A percentile compares a stretch with the other conserved stretches of the same genome.
Conservation (phyloP, 1,284 basidiomycete species). For the Puccinia novopanici region DNA sequence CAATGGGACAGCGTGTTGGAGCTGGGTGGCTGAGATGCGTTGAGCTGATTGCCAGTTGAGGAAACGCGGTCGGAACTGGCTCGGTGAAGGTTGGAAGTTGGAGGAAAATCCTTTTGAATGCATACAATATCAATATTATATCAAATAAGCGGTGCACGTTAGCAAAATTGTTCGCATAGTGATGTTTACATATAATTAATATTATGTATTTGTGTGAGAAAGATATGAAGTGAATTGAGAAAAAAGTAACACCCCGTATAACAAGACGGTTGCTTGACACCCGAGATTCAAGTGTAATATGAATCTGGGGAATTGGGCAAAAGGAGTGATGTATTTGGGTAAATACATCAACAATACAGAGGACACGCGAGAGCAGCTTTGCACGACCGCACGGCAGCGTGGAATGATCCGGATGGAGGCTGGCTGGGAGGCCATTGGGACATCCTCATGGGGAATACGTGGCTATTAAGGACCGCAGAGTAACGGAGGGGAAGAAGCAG, state of each 20-base stretch:
- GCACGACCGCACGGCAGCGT: background rate
- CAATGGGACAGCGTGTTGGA: constrained; percentile 21
- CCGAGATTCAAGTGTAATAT: background rate
- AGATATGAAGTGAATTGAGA: background rate
- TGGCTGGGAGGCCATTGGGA: background rate
- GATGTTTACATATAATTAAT: background rate
- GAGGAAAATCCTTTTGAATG: constrained; percentile 1
- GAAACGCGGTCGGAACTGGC: constrained; percentile 40
- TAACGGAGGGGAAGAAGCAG: no score
- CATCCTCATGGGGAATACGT: no score
- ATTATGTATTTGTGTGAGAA: background rate
- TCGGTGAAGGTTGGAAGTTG: constrained; percentile 34
- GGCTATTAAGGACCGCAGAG: no score
- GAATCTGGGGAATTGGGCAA: no score
- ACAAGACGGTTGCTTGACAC: background rate
- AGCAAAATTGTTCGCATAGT: background rate
- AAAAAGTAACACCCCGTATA: background rate
- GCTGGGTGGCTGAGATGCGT: constrained; percentile 33
- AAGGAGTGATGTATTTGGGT: no score
- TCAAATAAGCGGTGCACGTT: background rate
- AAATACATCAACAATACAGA: no score
- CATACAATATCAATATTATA: background rate
- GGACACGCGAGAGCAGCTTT: background rate
- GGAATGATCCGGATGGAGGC: background rate
- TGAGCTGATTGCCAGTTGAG: constrained; percentile 20